Percentiles rank a stretch among this genome's conserved stretches.
These are phyloP conservation scores for Hypoxylon intermedium DNA, from an alignment of 495 filamentous ascomycete species.

Conservation along the genomic window DNA sequence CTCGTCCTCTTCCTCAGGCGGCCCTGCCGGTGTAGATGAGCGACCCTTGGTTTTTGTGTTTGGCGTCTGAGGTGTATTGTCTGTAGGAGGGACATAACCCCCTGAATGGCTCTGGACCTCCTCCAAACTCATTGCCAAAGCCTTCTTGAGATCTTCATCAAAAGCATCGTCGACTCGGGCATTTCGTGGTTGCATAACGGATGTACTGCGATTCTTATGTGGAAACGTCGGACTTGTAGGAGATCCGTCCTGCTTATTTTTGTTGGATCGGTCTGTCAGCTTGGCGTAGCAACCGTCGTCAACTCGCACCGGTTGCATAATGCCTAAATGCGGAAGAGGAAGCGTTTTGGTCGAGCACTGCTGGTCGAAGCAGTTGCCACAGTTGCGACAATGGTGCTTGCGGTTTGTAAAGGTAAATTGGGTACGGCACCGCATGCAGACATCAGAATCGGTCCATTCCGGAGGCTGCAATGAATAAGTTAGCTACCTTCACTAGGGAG, in stretches of 20 bases:
- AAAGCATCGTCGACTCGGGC: slow-evolving; percentile 83
- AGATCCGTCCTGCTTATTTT: slow-evolving; percentile 40
- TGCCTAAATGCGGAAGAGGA: slow-evolving; percentile 90
- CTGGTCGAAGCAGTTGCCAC: slow-evolving; percentile 94
- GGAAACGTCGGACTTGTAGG: slow-evolving; percentile 46
- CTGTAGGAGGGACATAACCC: slow-evolving; percentile 51
- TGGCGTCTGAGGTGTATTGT: slow-evolving; percentile 41
- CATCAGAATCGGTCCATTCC: slow-evolving; percentile 97
- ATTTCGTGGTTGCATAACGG: slow-evolving; percentile 84
- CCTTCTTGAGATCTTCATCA: slow-evolving; percentile 92
- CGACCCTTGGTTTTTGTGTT: slow-evolving; percentile 51
- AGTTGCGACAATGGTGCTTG: slow-evolving; percentile 98
- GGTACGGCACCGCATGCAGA: slow-evolving; percentile 97
- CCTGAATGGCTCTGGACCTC: slow-evolving; percentile 75
- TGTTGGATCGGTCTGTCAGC: slow-evolving; percentile 75
- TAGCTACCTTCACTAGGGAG: slow-evolving; percentile 15
- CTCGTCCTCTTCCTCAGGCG: slow-evolving; percentile 82
- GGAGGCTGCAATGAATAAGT: slow-evolving; percentile 70
- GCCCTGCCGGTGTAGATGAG: slow-evolving; percentile 47
- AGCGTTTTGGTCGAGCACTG: slow-evolving; percentile 89
- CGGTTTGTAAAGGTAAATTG: slow-evolving; percentile 96
- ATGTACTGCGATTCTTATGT: slow-evolving; percentile 48
- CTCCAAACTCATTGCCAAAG: slow-evolving; percentile 94
- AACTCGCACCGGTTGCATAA: slow-evolving; percentile 89
- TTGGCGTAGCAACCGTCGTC: slow-evolving; percentile 95